Evolutionary conservation across 2,329 filamentous ascomycete species (phyloP).

Genomic region (Pseudopyricularia javanii): DNA sequence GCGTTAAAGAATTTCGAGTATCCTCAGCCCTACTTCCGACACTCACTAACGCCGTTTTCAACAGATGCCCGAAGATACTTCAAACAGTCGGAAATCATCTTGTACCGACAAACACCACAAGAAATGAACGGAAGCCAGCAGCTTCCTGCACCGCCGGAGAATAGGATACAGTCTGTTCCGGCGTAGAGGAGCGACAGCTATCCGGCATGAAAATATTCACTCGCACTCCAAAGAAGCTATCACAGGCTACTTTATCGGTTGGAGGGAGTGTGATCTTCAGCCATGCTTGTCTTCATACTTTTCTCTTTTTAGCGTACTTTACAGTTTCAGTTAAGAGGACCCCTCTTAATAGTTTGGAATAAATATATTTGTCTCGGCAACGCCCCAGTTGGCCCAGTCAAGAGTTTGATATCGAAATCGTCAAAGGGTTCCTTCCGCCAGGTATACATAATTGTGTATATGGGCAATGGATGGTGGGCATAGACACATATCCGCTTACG

Average conservation of each 20-base stretch:
- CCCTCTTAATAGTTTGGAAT: too few relatives aligned
- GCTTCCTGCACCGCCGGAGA: constrained; percentile 28
- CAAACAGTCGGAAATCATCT: constrained; percentile 97
- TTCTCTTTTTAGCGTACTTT: too few relatives aligned
- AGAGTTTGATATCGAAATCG: too few relatives aligned
- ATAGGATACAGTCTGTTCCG: constrained; percentile 30
- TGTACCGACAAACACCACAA: constrained; percentile 72
- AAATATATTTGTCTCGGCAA: too few relatives aligned
- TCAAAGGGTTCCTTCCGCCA: too few relatives aligned
- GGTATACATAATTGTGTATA: too few relatives aligned
- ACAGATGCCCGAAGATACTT: constrained; percentile 92
- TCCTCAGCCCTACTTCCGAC: constrained; percentile 7
- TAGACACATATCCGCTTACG: too few relatives aligned
- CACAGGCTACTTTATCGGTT: neutral
- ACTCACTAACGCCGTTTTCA: neutral
- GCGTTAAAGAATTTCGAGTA: constrained; percentile 13
- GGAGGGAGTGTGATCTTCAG: too few relatives aligned
- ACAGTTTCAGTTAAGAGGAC: too few relatives aligned
- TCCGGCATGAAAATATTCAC: neutral
- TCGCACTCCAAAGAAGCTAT: neutral
- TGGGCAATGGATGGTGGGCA: too few relatives aligned
- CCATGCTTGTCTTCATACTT: too few relatives aligned
- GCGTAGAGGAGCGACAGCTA: constrained; percentile 4
- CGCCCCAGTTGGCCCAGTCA: too few relatives aligned
- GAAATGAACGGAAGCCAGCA: constrained; percentile 24